These are phyloP conservation scores for Parafenestella ontariensis DNA, from an alignment of 2,329 filamentous ascomycete species.

Conservation along the genomic window DNA sequence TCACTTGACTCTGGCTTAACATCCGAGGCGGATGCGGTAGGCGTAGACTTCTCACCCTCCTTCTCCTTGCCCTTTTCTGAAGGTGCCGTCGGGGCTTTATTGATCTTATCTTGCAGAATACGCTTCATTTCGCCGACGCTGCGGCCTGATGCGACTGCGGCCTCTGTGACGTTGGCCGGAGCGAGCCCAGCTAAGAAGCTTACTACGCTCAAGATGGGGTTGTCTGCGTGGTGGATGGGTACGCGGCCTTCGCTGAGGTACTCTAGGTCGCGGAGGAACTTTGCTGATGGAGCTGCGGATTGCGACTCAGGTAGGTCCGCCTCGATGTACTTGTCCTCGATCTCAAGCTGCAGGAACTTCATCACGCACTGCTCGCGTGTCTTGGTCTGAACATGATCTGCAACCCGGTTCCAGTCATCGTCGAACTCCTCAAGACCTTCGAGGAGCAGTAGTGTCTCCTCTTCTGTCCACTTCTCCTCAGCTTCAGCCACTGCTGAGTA, in stretches of 20 bases:
- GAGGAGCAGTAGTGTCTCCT: conserved; percentile 85
- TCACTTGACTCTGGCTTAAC: conserved; percentile 63
- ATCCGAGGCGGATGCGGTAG: conserved; percentile 54
- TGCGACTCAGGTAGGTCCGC: conserved; percentile 66
- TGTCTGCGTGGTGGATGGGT: conserved; percentile 91
- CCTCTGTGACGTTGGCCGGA: conserved; percentile 87
- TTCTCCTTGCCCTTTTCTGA: conserved; percentile 65
- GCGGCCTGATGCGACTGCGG: conserved; percentile 75
- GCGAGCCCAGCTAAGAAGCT: conserved; percentile 91
- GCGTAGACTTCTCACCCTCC: conserved; percentile 59
- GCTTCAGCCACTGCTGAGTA: conserved; percentile 81
- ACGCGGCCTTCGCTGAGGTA: conserved; percentile 75
- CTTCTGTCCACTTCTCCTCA: conserved; percentile 89
- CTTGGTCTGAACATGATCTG: conserved; percentile 88
- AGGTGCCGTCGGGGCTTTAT: conserved; percentile 60
- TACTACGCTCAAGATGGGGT: conserved; percentile 95
- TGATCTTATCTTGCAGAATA: conserved; percentile 78
- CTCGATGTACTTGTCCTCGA: conserved; percentile 96
- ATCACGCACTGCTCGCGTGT: conserved; percentile 96
- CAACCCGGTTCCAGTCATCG: conserved; percentile 93
- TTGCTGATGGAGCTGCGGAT: conserved; percentile 54
- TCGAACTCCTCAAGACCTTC: conserved; percentile 93
- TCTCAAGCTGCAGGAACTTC: conserved; percentile 94
- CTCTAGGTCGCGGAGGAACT: conserved; percentile 61
- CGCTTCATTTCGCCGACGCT: conserved; percentile 87